Evolutionary conservation across 495 filamentous ascomycete species (phyloP), one percentile per base, ranked within the genome.

Genomic region (Podospora bellae-mahoneyi): DNA sequence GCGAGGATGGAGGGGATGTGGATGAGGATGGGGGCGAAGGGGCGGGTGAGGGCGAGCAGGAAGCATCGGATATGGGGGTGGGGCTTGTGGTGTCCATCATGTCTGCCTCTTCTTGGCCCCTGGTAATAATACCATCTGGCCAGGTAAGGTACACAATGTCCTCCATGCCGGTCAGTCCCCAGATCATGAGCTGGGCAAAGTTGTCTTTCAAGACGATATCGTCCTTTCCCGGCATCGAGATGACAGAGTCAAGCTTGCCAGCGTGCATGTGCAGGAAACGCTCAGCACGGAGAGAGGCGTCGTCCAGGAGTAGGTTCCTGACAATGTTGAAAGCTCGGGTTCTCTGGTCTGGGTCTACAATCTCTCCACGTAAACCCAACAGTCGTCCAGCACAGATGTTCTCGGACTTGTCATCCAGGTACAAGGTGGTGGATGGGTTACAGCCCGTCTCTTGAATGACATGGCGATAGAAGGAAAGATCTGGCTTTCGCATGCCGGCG

Each of bases 401-500:
- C 13, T 70, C 72, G 2, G 58, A 48, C 16, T 39, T 48, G 20
- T 73, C 72, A 56, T 76, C 72, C 23, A 74, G 54, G 62, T 73
- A 71, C 48, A 76, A 39, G 13, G 72, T 63, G 18, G 72, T 56
- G 26, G 58, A 57, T 10, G 72, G 68, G 19, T 63, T 57, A 19
- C 67, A 5, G 19, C 70, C 69, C n/a, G 64, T 73, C 19, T 70
- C 4, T 0, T 74, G 4, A 6, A 76, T 64, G 2, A 71, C 65
- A 60, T 69, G 63, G 39, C 62, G 66, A 34, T 74, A 76, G 64
- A 71, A 73, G 20, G 70, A 69, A 34, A 74, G 28, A 28, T 74
- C 70, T n/a, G 74, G 74, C 48, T 76, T 76, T 30, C 72, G 65
- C 74, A 73, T 74, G 18, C 74, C 74, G 7, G 66, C 67, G 5